A percentile compares a stretch with the other conserved stretches of the same genome.
These are phyloP conservation scores for Talaromyces sp. DNA, from an alignment of 2,329 filamentous ascomycete species.

Conservation along the genomic window DNA sequence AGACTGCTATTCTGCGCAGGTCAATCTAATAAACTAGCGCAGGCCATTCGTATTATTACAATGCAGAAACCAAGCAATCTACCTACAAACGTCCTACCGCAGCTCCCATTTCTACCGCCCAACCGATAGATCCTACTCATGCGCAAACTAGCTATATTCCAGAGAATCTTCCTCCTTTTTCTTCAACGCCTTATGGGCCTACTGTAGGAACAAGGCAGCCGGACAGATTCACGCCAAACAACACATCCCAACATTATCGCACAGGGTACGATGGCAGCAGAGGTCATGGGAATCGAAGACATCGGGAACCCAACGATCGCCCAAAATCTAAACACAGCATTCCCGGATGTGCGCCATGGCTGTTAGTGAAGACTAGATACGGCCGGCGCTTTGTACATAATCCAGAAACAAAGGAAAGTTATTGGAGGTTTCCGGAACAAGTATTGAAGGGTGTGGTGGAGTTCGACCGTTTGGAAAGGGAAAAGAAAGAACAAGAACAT, in stretches of 20 bases:
- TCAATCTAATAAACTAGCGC: constrained; percentile 18
- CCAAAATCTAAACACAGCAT: constrained; percentile 76
- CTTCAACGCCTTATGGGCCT: constrained; percentile 28
- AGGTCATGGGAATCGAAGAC: constrained; percentile 55
- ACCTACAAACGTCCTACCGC: constrained; percentile 73
- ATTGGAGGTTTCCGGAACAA: constrained; percentile 90
- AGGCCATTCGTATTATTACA: constrained; percentile 86
- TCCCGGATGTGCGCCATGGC: constrained; percentile 78
- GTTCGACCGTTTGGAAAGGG: constrained; percentile 67
- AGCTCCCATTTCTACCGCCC: constrained; percentile 21
- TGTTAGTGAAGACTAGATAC: constrained; percentile 87
- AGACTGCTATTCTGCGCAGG: constrained; percentile 8
- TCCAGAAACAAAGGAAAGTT: constrained; percentile 75
- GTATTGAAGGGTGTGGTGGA: constrained; percentile 68
- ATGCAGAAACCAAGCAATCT: constrained; percentile 73
- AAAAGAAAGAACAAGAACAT: constrained; percentile 56
- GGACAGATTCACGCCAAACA: constrained; percentile 27
- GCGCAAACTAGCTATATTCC: constrained; percentile 26
- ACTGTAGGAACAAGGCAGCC: constrained; percentile 13
- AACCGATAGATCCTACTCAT: constrained; percentile 39
- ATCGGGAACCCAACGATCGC: constrained; percentile 67
- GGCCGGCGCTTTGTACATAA: constrained; percentile 90
- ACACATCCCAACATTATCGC: constrained; percentile 28
- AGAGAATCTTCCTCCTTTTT: constrained; percentile 32
- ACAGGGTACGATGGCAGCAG: constrained; percentile 48